Evolutionary conservation across 1,284 basidiomycete genomes (phyloP), one percentile per base, ranked within the genome.

Genomic region (Ceratobasidium sp.): DNA sequence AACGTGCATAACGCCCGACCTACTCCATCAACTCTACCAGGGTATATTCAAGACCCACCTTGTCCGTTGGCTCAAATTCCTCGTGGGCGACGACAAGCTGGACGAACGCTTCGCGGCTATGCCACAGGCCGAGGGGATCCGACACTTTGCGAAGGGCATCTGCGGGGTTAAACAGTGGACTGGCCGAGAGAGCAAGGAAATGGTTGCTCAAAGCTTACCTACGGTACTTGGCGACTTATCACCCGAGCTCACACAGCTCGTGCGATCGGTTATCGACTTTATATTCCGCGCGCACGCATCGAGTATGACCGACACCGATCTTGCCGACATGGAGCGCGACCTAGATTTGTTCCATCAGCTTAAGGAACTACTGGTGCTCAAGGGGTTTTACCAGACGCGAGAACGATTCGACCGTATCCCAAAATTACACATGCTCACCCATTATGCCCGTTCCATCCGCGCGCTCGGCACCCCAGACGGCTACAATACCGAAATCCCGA

Each of bases 171-270:
- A 30, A 18, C 82, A 83, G 66, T 82, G 81, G 81, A 84, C 84
- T 1, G 84, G 84, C 20, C 12, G 41, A 4, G 83, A 85, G 76
- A 65, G 80, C 70, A 82, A 83, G 44, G 81, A 85, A 46, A 86
- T 87, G 14, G 83, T 82, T 57, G 77, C 75, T 14, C 67, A 69
- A 38, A 35, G 55, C 67, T 52, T 69, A 69, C 67, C 67, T 18
- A 30, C 41, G 7, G 50, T 69, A 5, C 20, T 62, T 41, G 67
- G 67, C 5, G 27, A 69, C 44, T 16, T 69, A 5, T 20, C 2
- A 5, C 27, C 50, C 41, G 67, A 55, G 50, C 33, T 69, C 6
- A 20, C 16, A 3, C 10, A 41, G 50, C 8, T 69, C 20, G 48
- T 55, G 20, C 12, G n/a, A 1, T 48, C 67, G n/a, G 14, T 69